Conservation (phyloP, 106 monocot species). For the Apostasia shenzhenica region DNA sequence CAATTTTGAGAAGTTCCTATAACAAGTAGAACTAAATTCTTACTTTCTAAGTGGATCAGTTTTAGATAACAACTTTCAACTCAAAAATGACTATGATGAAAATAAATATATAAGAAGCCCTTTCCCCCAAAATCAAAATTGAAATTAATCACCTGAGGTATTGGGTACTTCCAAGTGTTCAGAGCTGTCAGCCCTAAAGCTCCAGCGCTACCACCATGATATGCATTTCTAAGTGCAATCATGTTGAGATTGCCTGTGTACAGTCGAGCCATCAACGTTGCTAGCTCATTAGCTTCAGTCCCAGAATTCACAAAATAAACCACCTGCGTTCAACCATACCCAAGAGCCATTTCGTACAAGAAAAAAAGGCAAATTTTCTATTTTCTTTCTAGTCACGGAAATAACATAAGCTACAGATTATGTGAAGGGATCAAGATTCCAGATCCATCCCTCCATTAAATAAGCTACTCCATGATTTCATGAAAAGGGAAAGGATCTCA, state of each 20-base stretch:
- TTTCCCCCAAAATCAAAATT: neutral
- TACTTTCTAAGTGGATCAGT: too few relatives aligned
- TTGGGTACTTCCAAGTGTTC: conserved; percentile 94
- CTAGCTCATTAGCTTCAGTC: conserved; percentile 98
- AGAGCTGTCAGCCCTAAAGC: conserved; percentile 84
- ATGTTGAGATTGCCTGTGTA: conserved; percentile 88
- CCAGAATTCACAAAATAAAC: conserved; percentile 99
- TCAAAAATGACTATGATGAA: too few relatives aligned
- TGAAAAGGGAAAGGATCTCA: neutral
- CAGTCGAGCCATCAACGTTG: conserved; percentile 90
- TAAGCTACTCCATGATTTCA: neutral
- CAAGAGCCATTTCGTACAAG: neutral
- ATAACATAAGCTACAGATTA: neutral
- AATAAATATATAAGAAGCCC: neutral
- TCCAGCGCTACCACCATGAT: conserved; percentile 98
- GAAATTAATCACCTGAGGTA: conserved; percentile 64
- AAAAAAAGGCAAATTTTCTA: neutral
- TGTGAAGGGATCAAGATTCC: neutral
- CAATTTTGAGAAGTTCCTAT: too few relatives aligned
- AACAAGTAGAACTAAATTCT: too few relatives aligned
- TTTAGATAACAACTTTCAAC: too few relatives aligned
- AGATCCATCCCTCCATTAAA: neutral
- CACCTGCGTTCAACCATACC: conserved; percentile 44
- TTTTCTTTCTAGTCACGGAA: too few relatives aligned
- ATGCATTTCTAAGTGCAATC: conserved; percentile 94